These are phyloP conservation scores for Echeveria elegans DNA, from an alignment of 164 flowering plant species.

Conservation along the genomic window DNA sequence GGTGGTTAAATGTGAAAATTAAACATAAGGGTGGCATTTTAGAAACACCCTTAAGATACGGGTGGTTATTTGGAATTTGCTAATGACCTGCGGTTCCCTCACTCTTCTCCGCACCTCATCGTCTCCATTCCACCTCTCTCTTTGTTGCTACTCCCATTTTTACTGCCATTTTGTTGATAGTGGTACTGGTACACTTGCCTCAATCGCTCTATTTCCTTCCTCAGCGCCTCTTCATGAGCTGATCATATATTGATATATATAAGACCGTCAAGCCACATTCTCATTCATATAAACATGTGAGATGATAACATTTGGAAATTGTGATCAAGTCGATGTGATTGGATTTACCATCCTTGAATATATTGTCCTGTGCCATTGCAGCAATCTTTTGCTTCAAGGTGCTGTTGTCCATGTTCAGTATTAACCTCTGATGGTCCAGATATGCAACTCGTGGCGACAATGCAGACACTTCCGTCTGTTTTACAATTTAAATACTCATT, in stretches of 20 bases:
- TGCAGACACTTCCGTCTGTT: slow-evolving; percentile 63
- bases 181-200: slow-evolving; percentile 63
- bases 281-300: not conserved
- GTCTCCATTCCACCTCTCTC: not conserved
- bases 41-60: no score
- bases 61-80: no score
- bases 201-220: slow-evolving; percentile 74
- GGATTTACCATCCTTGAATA: slow-evolving; percentile 72
- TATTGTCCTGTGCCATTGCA: slow-evolving; percentile 70
- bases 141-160: slow-evolving; percentile 4
- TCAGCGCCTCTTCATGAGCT: slow-evolving; percentile 84
- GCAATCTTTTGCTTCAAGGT: slow-evolving; percentile 78
- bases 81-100: not conserved
- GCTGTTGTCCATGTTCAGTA: slow-evolving; percentile 67
- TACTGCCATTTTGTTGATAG: slow-evolving; percentile 27
- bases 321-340: not conserved
- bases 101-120: not conserved
- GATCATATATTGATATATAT: no score
- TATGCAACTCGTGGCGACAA: slow-evolving; percentile 73
- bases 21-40: no score
- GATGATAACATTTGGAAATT: not conserved
- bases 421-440: slow-evolving; percentile 67
- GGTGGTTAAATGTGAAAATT: no score
- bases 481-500: not conserved
- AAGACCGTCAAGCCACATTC: not conserved